These are phyloP conservation scores for Pseudogymnoascus sp. DNA, from an alignment of 2,329 filamentous ascomycete genomes.

Conservation along the genomic window DNA sequence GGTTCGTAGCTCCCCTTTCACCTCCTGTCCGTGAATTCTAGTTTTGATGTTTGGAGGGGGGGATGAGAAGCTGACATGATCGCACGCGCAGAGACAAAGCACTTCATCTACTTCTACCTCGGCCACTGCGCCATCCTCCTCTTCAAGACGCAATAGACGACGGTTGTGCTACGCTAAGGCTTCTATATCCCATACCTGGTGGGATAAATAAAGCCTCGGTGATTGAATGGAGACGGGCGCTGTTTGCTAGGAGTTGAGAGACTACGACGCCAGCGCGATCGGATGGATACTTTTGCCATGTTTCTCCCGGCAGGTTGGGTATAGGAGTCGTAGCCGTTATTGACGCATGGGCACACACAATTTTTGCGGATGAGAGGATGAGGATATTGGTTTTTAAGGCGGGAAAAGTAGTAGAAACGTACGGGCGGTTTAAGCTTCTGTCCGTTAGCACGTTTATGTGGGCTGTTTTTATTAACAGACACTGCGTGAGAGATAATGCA, in stretches of 20 bases:
- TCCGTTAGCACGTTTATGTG: neutral
- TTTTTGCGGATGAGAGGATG: neutral
- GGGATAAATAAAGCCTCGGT: neutral
- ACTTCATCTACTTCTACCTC: constrained; percentile 99
- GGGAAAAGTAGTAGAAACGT: neutral
- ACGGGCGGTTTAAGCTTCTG: neutral
- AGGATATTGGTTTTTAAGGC: neutral
- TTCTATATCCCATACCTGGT: neutral
- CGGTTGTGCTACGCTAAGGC: neutral
- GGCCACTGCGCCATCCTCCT: constrained; percentile 96
- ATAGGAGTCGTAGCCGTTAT: neutral
- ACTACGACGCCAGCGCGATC: neutral
- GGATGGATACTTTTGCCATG: neutral
- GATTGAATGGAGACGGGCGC: neutral
- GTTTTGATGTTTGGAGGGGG: neutral
- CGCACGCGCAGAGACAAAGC: constrained; percentile 75
- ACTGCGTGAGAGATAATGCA: neutral
- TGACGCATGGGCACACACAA: neutral
- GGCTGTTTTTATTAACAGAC: neutral
- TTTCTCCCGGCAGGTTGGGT: neutral
- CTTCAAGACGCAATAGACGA: constrained; percentile 96
- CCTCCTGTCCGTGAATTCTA: neutral
- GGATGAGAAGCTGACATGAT: neutral
- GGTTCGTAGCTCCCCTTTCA: constrained; percentile 46
- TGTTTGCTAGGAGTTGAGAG: neutral